Evolutionary conservation across 1,284 basidiomycete genomes (phyloP).

Genomic region (Ceratobasidium sp.): DNA sequence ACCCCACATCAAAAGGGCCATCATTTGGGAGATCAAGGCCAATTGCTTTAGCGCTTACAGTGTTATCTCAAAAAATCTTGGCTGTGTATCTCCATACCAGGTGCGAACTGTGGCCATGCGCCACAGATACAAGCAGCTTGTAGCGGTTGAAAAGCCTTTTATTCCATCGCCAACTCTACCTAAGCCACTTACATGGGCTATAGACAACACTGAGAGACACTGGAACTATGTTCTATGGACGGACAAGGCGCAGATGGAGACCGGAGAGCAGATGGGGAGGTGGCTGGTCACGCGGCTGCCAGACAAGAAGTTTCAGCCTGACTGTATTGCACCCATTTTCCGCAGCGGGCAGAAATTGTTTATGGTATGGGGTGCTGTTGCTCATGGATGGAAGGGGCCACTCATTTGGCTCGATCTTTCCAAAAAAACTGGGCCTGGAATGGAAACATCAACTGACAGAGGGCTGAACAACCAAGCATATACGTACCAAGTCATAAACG

Average conservation of each 20-base stretch:
- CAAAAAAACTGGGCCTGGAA: too few relatives aligned
- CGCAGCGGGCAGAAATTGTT: not conserved
- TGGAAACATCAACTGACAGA: not conserved
- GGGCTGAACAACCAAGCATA: conserved; percentile 24
- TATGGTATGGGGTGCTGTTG: not conserved
- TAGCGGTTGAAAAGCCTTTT: conserved; percentile 15
- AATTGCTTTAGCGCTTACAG: not conserved
- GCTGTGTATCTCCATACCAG: not conserved
- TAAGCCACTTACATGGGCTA: not conserved
- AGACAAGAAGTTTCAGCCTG: not conserved
- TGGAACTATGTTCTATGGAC: conserved; percentile 3
- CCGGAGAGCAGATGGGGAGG: not conserved
- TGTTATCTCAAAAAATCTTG: not conserved
- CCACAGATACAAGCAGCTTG: not conserved
- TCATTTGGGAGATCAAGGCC: not conserved
- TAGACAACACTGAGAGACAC: not conserved
- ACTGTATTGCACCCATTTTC: conserved; percentile 18
- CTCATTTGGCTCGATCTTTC: not conserved
- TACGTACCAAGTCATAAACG: conserved; percentile 25
- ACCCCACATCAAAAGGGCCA: not conserved
- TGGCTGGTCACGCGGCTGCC: not conserved
- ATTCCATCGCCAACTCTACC: not conserved
- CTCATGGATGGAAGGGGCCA: conserved; percentile 9
- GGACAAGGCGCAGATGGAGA: conserved; percentile 16
- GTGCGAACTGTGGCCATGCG: not conserved